These are phyloP conservation scores for Glycyrrhiza uralensis DNA, from an alignment of 306 rosid genomes.

Conservation along the genomic window DNA sequence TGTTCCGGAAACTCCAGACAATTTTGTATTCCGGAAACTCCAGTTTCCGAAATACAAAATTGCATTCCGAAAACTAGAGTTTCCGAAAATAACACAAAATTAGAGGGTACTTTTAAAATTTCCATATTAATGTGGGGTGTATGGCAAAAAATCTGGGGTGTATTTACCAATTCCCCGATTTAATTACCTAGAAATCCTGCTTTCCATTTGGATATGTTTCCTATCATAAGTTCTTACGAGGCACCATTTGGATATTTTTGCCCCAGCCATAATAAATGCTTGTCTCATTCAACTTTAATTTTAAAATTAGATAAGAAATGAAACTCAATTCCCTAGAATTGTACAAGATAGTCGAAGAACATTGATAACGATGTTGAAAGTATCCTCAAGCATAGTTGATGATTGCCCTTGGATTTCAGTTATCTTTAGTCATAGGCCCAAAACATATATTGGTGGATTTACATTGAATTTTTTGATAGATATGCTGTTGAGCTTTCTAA, in stretches of 20 bases:
- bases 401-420: neutral
- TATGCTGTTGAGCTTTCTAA: neutral
- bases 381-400: conserved; percentile 4
- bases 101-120: too few species aligned
- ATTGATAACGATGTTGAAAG: neutral
- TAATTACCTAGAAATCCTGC: neutral
- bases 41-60: too few species aligned
- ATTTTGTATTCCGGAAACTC: too few species aligned
- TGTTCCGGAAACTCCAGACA: too few species aligned
- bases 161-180: too few species aligned
- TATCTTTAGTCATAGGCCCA: neutral
- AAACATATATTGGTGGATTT: neutral
- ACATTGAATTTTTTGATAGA: neutral
- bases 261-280: neutral
- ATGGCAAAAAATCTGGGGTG: too few species aligned
- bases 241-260: neutral
- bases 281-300: neutral
- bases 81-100: too few species aligned
- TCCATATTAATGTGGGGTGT: too few species aligned
- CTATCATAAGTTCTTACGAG: neutral
- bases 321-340: neutral
- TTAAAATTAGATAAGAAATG: neutral
- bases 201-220: neutral
- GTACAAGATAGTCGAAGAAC: neutral
- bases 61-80: too few species aligned